Evolutionary conservation across 208 protist species (phyloP).

Genomic region (Leishmania turanica): DNA sequence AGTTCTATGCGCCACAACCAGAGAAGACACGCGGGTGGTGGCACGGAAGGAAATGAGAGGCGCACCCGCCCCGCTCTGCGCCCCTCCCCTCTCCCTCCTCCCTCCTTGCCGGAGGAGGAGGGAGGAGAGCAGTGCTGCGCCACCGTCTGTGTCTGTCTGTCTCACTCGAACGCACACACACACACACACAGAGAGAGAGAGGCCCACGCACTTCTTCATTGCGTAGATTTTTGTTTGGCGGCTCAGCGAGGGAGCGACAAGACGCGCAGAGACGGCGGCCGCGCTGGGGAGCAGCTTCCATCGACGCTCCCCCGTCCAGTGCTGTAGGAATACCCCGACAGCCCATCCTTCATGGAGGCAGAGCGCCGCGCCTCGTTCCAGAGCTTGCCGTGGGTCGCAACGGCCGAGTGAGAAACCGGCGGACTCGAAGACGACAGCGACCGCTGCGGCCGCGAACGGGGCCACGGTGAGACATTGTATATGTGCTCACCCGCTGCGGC

Average conservation of each 20-base stretch:
- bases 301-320: slow-evolving; percentile 40
- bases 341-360: slow-evolving; percentile 28
- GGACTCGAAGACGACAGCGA: slow-evolving; percentile 20
- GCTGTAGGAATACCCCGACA: slow-evolving; percentile 34
- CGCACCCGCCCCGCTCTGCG: too few relatives aligned
- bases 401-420: background rate
- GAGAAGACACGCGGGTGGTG: too few relatives aligned
- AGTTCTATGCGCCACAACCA: too few relatives aligned
- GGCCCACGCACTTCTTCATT: background rate
- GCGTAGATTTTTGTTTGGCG: background rate
- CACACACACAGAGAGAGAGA: background rate
- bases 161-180: too few relatives aligned
- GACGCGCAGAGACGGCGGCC: slow-evolving; percentile 49
- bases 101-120: too few relatives aligned
- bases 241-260: slow-evolving; percentile 5
- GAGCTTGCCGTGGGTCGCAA: slow-evolving; percentile 4
- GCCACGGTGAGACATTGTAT: slow-evolving; percentile 28
- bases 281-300: slow-evolving; percentile 50
- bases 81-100: background rate
- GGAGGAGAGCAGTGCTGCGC: background rate
- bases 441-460: slow-evolving; percentile 4
- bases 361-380: slow-evolving; percentile 30
- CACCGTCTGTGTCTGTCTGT: background rate
- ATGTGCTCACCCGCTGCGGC: slow-evolving; percentile 17
- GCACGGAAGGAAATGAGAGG: too few relatives aligned